phyloP scores from a whole-genome alignment of 2,329 filamentous ascomycete species.

The Graphilbum fragrans region DNA sequence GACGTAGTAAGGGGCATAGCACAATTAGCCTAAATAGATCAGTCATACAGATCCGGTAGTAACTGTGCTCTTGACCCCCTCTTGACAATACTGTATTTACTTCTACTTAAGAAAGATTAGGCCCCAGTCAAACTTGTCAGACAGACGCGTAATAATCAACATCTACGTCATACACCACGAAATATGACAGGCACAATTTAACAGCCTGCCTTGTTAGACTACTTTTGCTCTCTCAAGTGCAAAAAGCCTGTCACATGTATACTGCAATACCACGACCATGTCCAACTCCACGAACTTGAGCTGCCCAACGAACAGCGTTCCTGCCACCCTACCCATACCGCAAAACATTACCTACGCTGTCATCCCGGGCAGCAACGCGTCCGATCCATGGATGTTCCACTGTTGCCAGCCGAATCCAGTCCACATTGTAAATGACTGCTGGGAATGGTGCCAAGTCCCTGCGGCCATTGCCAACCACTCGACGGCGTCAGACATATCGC shows the following conservation, averaged over 20 bases:
- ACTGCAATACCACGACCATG: slow-evolving; percentile 1
- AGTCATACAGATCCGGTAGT: too few relatives aligned
- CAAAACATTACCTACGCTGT: neutral
- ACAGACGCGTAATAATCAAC: slow-evolving; percentile 2
- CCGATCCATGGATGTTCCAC: neutral
- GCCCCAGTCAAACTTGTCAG: slow-evolving; percentile 1
- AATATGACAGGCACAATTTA: neutral
- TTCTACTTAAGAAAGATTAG: neutral
- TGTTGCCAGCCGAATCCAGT: slow-evolving; percentile 1
- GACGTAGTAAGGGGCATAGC: neutral
- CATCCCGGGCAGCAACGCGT: slow-evolving; percentile 3
- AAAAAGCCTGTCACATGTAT: too few relatives aligned
- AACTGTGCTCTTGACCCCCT: neutral
- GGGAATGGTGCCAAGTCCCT: neutral
- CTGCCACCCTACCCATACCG: neutral
- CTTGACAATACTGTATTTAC: too few relatives aligned
- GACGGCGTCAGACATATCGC: neutral
- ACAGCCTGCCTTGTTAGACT: neutral
- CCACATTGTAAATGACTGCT: slow-evolving; percentile 1
- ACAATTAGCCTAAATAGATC: neutral
- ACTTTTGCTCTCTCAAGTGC: neutral
- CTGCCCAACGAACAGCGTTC: slow-evolving; percentile 1
- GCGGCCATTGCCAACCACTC: neutral
- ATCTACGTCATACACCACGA: too few relatives aligned
- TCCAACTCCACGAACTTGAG: neutral